Evolutionary conservation across 2,329 filamentous ascomycete species (phyloP).

Genomic region (Aureobasidium musti): DNA sequence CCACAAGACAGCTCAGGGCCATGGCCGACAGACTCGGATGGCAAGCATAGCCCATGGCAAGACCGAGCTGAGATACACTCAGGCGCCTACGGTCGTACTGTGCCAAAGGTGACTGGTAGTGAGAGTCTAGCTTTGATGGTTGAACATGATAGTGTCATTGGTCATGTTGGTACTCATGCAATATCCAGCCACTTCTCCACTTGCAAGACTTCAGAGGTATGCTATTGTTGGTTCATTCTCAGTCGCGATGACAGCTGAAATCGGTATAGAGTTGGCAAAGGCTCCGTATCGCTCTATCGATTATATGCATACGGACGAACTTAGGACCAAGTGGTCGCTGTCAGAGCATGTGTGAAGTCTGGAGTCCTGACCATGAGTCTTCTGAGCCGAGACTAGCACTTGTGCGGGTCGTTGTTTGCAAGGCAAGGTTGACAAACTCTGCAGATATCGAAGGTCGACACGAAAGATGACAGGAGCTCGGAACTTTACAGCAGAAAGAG

Average conservation of each 20-base stretch:
- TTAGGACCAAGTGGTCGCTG: neutral
- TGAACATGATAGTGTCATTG: neutral
- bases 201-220: neutral
- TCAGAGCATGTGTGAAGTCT: constrained; percentile 1
- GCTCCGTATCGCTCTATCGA: neutral
- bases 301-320: constrained; percentile 9
- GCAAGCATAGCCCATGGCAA: neutral
- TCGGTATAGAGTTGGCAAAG: neutral
- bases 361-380: neutral
- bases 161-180: neutral
- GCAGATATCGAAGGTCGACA: too few species aligned
- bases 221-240: neutral
- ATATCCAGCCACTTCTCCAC: neutral
- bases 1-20: neutral
- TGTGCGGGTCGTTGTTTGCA: too few species aligned
- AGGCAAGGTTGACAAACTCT: too few species aligned
- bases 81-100: neutral
- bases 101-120: neutral
- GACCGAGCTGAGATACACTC: neutral
- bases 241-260: neutral
- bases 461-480: neutral
- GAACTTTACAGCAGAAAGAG: neutral
- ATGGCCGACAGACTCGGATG: neutral
- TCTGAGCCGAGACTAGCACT: too few species aligned
- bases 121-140: neutral